Base-by-base conservation (phyloP, 2,329 filamentous ascomycete species). In the Didymella arachidicola region DNA sequence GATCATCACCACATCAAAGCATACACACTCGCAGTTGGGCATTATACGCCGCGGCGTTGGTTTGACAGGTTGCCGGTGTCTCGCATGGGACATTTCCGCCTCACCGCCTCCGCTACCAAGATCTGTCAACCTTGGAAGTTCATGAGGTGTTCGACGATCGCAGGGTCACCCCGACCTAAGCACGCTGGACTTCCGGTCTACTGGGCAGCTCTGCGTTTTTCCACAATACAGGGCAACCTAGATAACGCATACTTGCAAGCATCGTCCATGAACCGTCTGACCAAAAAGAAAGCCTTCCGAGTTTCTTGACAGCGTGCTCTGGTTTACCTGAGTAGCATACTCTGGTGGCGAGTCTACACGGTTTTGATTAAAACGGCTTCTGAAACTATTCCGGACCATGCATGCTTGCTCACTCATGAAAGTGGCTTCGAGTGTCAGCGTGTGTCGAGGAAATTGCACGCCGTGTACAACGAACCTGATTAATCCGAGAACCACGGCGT, bases 181-280 rank as follows among this genome's bases (percentile, higher is more conserved):
- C 19, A 22, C 46, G 34, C 49, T 57, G 18, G 38, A 36, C 11
- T 42, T 38, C 36, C 29, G 42, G 43, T 47, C 53, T 47, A 44
- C 61, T 67, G 63, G 62, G 65, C 63, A 62, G 58, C 45, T 53
- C 29, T 65, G 65, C 63, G 63, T 66, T 39, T 25, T 11, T 51
- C 46, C 46, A 45, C 36, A n/a, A 44, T 46, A 60, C 45, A 53
- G 26, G 53, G 7, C 42, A 38, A 43, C 18, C 41, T 29, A 50
- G 52, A 46, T 53, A 51, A 46, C 45, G 32, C 51, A 58, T 39
- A 36, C 42, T 39, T 47, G 43, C 42, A 38, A 41, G 39, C 26
- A 29, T 26, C 29, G 38, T n/a, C 48, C 26, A 29, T 39, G n/a
- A 10, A 36, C 32, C 7, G 14, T 18, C 16, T 44, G 25, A 39